A percentile compares a stretch with the other conserved stretches of the same genome.
Conservation (phyloP, 2,329 filamentous ascomycete genomes). For the Onygena corvina region DNA sequence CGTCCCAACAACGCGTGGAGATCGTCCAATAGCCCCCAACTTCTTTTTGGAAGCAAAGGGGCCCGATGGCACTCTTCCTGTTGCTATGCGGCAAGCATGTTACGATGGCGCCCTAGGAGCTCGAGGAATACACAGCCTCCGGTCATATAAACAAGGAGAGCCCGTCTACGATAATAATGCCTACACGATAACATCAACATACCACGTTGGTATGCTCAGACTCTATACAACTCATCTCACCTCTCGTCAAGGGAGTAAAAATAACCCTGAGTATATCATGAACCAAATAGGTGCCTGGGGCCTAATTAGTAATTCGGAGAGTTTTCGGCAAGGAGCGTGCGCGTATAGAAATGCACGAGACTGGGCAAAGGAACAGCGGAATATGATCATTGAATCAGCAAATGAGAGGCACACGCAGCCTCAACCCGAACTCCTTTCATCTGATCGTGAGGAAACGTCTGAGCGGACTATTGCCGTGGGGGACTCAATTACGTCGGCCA, state of each 20-base stretch:
- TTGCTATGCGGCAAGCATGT: constrained; percentile 27
- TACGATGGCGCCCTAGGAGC: constrained; percentile 31
- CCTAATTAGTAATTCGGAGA: constrained; percentile 15
- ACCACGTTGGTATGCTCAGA: constrained; percentile 8
- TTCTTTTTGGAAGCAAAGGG: constrained; percentile 36
- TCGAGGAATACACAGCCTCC: constrained; percentile 29
- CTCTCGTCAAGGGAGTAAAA: neutral
- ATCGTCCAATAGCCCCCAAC: constrained; percentile 10
- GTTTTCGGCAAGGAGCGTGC: constrained; percentile 18
- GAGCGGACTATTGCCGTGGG: constrained; percentile 1
- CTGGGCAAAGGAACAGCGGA: constrained; percentile 28
- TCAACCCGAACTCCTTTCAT: neutral
- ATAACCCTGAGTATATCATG: constrained; percentile 8
- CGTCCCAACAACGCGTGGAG: constrained; percentile 19
- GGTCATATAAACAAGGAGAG: constrained; percentile 26
- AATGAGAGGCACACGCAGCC: constrained; percentile 16
- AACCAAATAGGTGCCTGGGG: constrained; percentile 11
- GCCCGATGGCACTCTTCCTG: constrained; percentile 22
- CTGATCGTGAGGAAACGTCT: neutral
- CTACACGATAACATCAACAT: constrained; percentile 24
- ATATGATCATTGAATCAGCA: constrained; percentile 25
- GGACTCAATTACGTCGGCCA: constrained; percentile 2
- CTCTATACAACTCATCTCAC: constrained; percentile 7
- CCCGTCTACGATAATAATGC: constrained; percentile 25
- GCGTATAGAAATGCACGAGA: constrained; percentile 30